Evolutionary conservation across 805 yeast species (phyloP), one percentile per base, ranked within the genome.

Genomic region (Candida michaelii): DNA sequence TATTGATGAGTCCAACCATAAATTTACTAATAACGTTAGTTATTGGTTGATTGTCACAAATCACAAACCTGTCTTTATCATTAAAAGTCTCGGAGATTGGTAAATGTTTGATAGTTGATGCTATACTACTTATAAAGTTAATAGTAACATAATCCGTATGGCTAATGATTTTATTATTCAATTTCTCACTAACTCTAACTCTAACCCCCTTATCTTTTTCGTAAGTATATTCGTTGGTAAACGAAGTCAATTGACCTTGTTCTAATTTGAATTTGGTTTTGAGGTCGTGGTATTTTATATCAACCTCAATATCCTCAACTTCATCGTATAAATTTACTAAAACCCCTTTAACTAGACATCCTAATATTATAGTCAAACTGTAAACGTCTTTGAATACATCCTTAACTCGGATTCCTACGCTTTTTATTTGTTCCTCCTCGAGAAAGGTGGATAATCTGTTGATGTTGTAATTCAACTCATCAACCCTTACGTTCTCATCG

Each of bases 81-180:
- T 25, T 15, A 2, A 47, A 21, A 1, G 32, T 17, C 7, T 43
- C 47, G 3, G 34, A 34, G 6, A 16, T 27, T 1, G 80, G 71
- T 56, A 77, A 61, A 30, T 70, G 73, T 50, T 74, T 78, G 34
- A 76, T 48, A 16, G 74, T 63, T 1, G 84, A 68, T 2, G 85
- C 79, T 25, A 75, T 60, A 5, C 80, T 68, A 47, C 82, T 73
- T 4, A 79, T 74, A 30, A 80, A 56, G 47, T 77, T 76, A 44
- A 73, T 63, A 43, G 79, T 83, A 4, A 79, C 71, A 51, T 73
- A 79, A 10, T 52, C 56, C 18, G 49, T 48, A 4, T 44, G 45
- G 5, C 54, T 46, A 13, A 50, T 36, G 12, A 50, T 30, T 15
- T 45, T 49, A 8, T 35, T 30, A 10, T 31, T 45, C 12, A 48